Base-by-base conservation (phyloP, 306 rosid species). In the Styphnolobium japonicum region DNA sequence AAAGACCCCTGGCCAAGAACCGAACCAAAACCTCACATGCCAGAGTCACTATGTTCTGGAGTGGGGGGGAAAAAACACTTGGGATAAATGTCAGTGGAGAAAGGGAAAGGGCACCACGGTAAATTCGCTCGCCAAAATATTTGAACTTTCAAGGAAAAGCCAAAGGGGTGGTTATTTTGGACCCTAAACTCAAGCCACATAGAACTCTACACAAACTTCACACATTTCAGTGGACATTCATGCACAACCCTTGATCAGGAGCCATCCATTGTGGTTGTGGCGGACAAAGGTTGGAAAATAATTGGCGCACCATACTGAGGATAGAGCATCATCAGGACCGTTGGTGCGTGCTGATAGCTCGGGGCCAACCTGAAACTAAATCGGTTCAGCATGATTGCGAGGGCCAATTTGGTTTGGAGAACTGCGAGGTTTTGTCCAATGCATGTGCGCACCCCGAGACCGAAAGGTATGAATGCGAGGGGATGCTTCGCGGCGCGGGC, bases 251-350 rank as follows among this genome's bases (percentile, higher is more conserved):
- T 67, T 81, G 82, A 77, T 73, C 62, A 36, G 27, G 58, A n/a
- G n/a, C 10, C 2, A 25, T 25, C 55, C 36, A 27, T 0, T 39
- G 37, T 61, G n/a, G n/a, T n/a, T n/a, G n/a, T n/a, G n/a, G n/a
- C n/a, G 15, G 90, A 73, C 45, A 88, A 42, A 14, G 51, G 88
- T 66, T 80, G 82, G 81, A 96, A 90, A 23, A 90, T 73, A 76
- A 96, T 74, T 40, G 99, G 99, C 0, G 98, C 99, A 7, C 99
- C 99, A 56, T 96, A 68, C 67, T 96, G 99, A 15, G 99, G 99
- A 76, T 96, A 86, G 19, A 96, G 98, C 22, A 93, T 84, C 98
- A 96, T 96, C 77, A 90, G 88, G 56, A 96, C 99, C 67, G 99
- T 90, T 31, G 99, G 99, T 16, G 97, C 99, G 16, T 96, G 99